These are phyloP conservation scores for Actinomucor elegans DNA, from an alignment of 371 early-diverging fungal species.

Conservation along the genomic window DNA sequence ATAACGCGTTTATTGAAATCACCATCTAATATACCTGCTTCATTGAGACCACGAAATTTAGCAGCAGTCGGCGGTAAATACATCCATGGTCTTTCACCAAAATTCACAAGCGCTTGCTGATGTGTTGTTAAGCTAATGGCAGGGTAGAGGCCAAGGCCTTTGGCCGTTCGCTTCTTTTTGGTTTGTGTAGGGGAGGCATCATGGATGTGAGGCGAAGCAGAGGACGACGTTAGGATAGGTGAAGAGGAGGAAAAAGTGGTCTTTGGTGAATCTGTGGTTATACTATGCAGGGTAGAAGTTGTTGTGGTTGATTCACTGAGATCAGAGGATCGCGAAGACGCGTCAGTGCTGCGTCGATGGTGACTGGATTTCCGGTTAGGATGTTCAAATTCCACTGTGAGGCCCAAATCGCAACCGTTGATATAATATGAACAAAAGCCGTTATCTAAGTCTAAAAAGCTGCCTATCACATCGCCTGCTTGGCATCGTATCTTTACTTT, in stretches of 20 bases:
- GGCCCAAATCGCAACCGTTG: constrained; percentile 40
- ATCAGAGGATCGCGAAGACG: constrained; percentile 3
- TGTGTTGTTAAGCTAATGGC: constrained; percentile 48
- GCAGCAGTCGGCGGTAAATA: constrained; percentile 37
- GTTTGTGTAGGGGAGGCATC: not conserved
- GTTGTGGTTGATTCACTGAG: constrained; percentile 1
- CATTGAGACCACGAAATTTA: constrained; percentile 28
- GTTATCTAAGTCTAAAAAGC: constrained; percentile 45
- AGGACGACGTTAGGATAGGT: not conserved
- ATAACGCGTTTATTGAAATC: constrained; percentile 24
- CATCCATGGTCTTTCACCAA: constrained; percentile 51
- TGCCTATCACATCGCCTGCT: constrained; percentile 49
- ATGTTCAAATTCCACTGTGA: constrained; percentile 48
- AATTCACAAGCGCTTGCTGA: constrained; percentile 44
- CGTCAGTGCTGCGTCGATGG: not conserved
- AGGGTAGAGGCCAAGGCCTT: constrained; percentile 41
- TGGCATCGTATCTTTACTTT: constrained; percentile 30
- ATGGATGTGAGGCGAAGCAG: not conserved
- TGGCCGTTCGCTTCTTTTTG: constrained; percentile 2
- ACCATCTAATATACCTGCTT: constrained; percentile 28
- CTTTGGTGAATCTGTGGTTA: not conserved
- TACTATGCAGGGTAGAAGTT: not conserved
- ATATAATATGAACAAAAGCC: constrained; percentile 47
- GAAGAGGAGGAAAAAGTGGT: not conserved
- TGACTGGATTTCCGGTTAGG: constrained; percentile 18